Percentiles rank a stretch among this genome's conserved stretches.
Conservation (phyloP, 345 rosid species). For the Rhizophora mangle region DNA sequence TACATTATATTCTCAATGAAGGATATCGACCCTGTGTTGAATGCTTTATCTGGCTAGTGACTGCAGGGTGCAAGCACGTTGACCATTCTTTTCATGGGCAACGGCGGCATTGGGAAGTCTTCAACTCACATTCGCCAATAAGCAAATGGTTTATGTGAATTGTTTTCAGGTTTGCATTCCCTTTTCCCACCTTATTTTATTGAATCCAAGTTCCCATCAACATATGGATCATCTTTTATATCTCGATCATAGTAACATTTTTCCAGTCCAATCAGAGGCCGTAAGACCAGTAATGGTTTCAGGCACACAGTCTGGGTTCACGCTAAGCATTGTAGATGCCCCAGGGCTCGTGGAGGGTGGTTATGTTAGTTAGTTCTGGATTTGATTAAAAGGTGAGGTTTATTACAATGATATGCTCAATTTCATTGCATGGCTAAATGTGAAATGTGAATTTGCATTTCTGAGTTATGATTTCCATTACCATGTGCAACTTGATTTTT, state of each 20-base stretch:
- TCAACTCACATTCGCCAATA: no score
- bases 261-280: slow-evolving; percentile 48
- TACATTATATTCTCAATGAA: background rate
- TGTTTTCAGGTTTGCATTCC: slow-evolving; percentile 58
- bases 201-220: background rate
- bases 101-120: slow-evolving; percentile 86
- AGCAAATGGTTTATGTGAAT: no score
- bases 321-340: slow-evolving; percentile 68
- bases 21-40: background rate
- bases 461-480: background rate
- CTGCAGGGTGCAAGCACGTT: slow-evolving; percentile 57
- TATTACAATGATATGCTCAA: background rate
- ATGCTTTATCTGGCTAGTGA: background rate
- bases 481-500: background rate
- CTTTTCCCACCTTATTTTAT: background rate
- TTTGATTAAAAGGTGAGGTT: slow-evolving; percentile 57
- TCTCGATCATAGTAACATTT: background rate
- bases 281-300: slow-evolving; percentile 75
- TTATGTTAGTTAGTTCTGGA: slow-evolving; percentile 69
- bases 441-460: background rate
- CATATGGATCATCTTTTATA: background rate
- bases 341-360: slow-evolving; percentile 90
- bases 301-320: slow-evolving; percentile 67
- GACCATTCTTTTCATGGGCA: slow-evolving; percentile 82
- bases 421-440: background rate